Base-by-base conservation (phyloP, 75 land plant genomes). In the Ceratopteris richardii region DNA sequence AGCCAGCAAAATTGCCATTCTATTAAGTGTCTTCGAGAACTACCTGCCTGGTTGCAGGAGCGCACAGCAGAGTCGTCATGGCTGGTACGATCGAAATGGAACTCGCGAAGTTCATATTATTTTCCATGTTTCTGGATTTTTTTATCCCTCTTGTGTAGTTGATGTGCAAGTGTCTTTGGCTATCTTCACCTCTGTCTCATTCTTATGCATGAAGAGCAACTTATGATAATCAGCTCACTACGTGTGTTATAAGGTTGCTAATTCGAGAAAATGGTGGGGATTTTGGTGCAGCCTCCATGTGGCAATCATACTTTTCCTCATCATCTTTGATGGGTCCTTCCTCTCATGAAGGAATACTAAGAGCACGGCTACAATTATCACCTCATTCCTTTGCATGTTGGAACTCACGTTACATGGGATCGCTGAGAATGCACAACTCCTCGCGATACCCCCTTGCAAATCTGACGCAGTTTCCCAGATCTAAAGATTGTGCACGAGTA, bases 231-330 rank as follows among this genome's bases (percentile, higher is more conserved):
- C 9, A 9, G 37, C 3, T 33, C 7, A 3, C 3, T 33, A 9
- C 37, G 9, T 9, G 9, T 33, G 9, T 9, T 3, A 33, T 4
- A 46, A 46, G 48, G 14, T 46, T 17, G 21, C 48, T n/a, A 46
- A 46, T 4, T n/a, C 4, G 21, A 46, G 48, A 46, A 40, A 46
- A 46, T 20, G 21, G n/a, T 17, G n/a, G 48, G 48, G 21, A 46
- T n/a, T 46, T 5, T 46, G 48, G 21, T 46, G 48, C 48, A 46
- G 48, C 48, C n/a, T 46, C 21, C 21, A 2, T 20, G 48, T 46
- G 48, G 48, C 48, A 46, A 46, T 4, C 12, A 14, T 46, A 46
- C 21, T 17, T 20, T 5, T 46, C 48, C n/a, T 46, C 48, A 46
- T 46, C 48, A 14, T 46, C 48, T 17, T 20, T 17, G n/a, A 17